phyloP scores from a whole-genome alignment of 108 stramenopile genomes.

The Epithemia pelagica region DNA sequence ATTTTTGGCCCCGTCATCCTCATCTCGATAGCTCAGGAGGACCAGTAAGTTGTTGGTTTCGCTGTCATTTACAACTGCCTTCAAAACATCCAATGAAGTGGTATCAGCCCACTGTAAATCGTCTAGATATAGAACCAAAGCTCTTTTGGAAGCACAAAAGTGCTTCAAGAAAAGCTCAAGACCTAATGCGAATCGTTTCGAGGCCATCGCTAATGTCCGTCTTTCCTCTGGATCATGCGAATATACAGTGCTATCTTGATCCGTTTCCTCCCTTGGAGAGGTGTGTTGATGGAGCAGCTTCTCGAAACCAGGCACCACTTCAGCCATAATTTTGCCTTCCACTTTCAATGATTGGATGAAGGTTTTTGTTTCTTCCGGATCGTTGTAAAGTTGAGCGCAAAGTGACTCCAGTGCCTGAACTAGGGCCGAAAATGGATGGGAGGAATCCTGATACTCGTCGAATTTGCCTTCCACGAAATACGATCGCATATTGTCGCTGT shows the following conservation, averaged over 20 bases:
- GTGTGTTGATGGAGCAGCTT: background rate
- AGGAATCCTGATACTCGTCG: background rate
- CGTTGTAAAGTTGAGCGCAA: background rate
- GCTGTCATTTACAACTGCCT: conserved; percentile 15
- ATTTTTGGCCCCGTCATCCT: background rate
- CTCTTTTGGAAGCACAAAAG: background rate
- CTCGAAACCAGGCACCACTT: background rate
- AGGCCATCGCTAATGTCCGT: background rate
- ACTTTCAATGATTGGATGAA: background rate
- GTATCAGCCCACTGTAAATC: conserved; percentile 45
- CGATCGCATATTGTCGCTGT: background rate
- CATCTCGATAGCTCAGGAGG: background rate
- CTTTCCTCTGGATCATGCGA: background rate
- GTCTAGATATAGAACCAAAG: conserved; percentile 24
- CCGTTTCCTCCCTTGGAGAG: background rate
- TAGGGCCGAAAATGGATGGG: background rate
- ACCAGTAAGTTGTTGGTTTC: background rate
- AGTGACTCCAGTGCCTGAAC: background rate
- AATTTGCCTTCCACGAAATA: background rate
- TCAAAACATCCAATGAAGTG: conserved; percentile 16
- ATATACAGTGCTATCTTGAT: background rate
- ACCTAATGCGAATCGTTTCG: background rate
- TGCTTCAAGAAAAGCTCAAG: background rate
- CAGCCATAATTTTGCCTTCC: background rate
- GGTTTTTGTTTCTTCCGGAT: background rate